phyloP scores from a whole-genome alignment of 352 stramenopile genomes.

The Aphanomyces euteiches region DNA sequence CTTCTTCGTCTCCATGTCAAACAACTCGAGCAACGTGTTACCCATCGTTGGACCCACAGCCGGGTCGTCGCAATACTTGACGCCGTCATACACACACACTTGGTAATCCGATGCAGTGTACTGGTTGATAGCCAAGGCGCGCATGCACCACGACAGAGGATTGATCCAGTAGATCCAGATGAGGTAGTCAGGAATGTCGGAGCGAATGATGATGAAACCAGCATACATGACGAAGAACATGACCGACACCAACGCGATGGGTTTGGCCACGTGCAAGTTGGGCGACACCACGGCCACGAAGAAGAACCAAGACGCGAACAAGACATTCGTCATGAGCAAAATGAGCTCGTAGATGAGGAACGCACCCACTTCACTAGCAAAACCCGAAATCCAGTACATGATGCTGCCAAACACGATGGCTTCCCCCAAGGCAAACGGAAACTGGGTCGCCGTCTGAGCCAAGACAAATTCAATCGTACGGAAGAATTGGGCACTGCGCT shows the following conservation, averaged over 20 bases:
- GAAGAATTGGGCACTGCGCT: constrained; percentile 78
- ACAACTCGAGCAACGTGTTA: constrained; percentile 49
- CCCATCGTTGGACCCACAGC: constrained; percentile 38
- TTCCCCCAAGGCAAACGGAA: constrained; percentile 51
- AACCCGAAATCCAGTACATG: constrained; percentile 76
- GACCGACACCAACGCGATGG: constrained; percentile 53
- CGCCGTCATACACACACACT: constrained; percentile 24
- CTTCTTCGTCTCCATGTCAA: constrained; percentile 46
- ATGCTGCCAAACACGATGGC: constrained; percentile 71
- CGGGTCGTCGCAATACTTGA: constrained; percentile 33
- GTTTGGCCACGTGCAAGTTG: constrained; percentile 54
- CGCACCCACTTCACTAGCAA: constrained; percentile 37
- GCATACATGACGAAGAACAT: constrained; percentile 51
- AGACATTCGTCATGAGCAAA: constrained; percentile 36
- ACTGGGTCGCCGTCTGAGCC: constrained; percentile 36
- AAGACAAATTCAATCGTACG: constrained; percentile 67
- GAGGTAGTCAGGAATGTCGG: constrained; percentile 32
- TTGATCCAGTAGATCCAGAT: constrained; percentile 34
- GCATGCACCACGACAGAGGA: constrained; percentile 29
- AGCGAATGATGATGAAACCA: constrained; percentile 34
- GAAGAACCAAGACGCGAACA: constrained; percentile 57
- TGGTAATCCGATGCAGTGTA: constrained; percentile 26
- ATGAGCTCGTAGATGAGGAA: constrained; percentile 43
- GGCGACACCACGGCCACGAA: constrained; percentile 46
- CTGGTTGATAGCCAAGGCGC: constrained; percentile 27